Percentiles rank a stretch among this genome's conserved stretches.
These are phyloP conservation scores for Hypoxylon trugodes DNA, from an alignment of 495 filamentous ascomycete genomes.

Conservation along the genomic window DNA sequence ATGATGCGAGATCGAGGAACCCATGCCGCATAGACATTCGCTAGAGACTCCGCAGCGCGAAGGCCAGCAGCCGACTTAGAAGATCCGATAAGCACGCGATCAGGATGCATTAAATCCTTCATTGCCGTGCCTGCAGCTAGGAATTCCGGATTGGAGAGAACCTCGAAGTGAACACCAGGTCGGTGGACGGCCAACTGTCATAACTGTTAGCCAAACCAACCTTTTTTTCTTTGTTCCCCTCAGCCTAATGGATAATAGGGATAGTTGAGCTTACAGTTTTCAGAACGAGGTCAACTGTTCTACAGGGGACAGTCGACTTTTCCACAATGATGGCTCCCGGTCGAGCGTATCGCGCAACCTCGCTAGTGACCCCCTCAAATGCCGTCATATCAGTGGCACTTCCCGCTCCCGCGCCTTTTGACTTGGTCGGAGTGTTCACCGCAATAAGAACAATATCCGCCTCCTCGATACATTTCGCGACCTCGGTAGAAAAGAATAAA, in stretches of 20 bases:
- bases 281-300: conserved; percentile 75
- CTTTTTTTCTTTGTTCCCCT: background rate
- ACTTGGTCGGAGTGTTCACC: conserved; percentile 86
- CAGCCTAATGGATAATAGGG: background rate
- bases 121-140: conserved; percentile 82
- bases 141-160: conserved; percentile 87
- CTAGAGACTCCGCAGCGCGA: conserved; percentile 68
- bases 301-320: conserved; percentile 84
- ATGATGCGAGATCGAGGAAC: conserved; percentile 71
- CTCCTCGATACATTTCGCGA: conserved; percentile 65
- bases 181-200: conserved; percentile 55
- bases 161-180: conserved; percentile 71
- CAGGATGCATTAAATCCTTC: conserved; percentile 72
- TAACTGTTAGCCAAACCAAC: conserved; percentile 4
- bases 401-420: conserved; percentile 72
- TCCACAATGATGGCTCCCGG: conserved; percentile 80
- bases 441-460: conserved; percentile 82
- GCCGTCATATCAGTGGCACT: conserved; percentile 75
- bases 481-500: conserved; percentile 75
- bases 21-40: conserved; percentile 75
- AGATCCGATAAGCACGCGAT: conserved; percentile 81
- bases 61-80: conserved; percentile 62
- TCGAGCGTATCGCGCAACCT: conserved; percentile 71
- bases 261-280: conserved; percentile 62
- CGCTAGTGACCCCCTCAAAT: conserved; percentile 73